Base-by-base conservation (phyloP, 2,329 filamentous ascomycete species). In the Xylaria sp. region DNA sequence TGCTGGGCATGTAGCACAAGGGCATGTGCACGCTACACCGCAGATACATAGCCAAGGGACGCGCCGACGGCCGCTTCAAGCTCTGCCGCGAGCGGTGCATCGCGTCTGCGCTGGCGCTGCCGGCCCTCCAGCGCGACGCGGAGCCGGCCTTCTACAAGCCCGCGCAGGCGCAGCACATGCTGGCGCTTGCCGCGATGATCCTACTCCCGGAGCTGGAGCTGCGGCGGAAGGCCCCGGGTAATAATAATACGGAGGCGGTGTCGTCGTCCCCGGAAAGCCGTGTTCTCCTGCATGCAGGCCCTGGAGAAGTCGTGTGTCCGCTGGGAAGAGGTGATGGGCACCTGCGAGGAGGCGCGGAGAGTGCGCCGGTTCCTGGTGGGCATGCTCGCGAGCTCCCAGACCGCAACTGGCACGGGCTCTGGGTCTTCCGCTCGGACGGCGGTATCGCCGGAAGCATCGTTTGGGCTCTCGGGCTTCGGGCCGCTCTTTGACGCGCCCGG, bases 1-100 rank as follows among this genome's bases (percentile, higher is more conserved):
- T 82, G 4, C 74, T 81, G 34, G 70, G 79, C 47, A 71, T 81
- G n/a, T 81, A 78, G 55, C 71, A 81, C 24, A 78, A 78, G 57
- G 78, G 75, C 4, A 71, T 79, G 38, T 79, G 76, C 59, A 73
- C 78, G 2, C 67, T 82, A 16, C 79, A 82, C 57, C 71, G 78
- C 19, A 75, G 75, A 17, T 81, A 77, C 62, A 71, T 81, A 26
- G 72, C 73, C 39, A 56, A 48, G 26, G 49, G 34, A 8, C 29
- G 48, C 16, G 19, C 5, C 22, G 52, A 64, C 19, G 21, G 22
- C 7, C 50, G 52, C 37, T 61, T 58, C 53, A 49, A 45, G 37
- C 24, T 62, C 22, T 65, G 61, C 4, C 52, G 48, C 16, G 50
- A 61, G 13, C 54, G 68, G 18, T 69, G 66, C 45, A 57, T 67